Conservation (phyloP, 768 basidiomycete genomes). For the Dioszegia crocea region DNA sequence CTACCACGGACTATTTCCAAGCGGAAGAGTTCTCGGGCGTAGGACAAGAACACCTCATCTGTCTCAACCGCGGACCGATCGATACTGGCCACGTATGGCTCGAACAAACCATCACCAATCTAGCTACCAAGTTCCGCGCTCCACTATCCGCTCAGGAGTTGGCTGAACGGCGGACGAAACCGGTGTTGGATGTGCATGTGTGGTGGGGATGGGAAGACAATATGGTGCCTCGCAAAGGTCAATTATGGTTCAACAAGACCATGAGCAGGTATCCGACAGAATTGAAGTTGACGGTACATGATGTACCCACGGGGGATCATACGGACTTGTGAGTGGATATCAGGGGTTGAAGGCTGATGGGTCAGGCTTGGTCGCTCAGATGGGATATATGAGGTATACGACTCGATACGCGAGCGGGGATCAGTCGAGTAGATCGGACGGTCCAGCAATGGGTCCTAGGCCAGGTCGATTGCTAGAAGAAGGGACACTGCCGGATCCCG, state of each 20-base stretch:
- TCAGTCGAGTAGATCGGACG: not conserved
- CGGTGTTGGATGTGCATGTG: slow-evolving; percentile 19
- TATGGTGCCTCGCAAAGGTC: slow-evolving; percentile 41
- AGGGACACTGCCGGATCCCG: too few species aligned
- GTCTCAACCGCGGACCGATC: slow-evolving; percentile 34
- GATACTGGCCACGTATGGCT: slow-evolving; percentile 44
- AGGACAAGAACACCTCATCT: slow-evolving; percentile 44
- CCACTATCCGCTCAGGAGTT: not conserved
- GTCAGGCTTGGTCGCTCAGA: slow-evolving; percentile 22
- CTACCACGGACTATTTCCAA: slow-evolving; percentile 22
- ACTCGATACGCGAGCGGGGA: slow-evolving; percentile 13
- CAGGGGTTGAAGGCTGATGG: slow-evolving; percentile 4
- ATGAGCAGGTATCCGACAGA: slow-evolving; percentile 6
- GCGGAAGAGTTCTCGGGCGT: slow-evolving; percentile 35
- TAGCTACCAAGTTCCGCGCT: slow-evolving; percentile 10
- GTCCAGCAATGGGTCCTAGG: too few species aligned
- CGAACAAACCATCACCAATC: slow-evolving; percentile 11
- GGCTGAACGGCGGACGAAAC: not conserved
- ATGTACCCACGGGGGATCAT: slow-evolving; percentile 41
- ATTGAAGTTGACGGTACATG: slow-evolving; percentile 28
- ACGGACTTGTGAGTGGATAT: slow-evolving; percentile 27
- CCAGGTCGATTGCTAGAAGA: too few species aligned
- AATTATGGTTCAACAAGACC: slow-evolving; percentile 30
- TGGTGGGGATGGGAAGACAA: slow-evolving; percentile 45
- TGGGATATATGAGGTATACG: slow-evolving; percentile 31